Base-by-base conservation (phyloP, 257 asterid species). In the Coffea eugenioides region DNA sequence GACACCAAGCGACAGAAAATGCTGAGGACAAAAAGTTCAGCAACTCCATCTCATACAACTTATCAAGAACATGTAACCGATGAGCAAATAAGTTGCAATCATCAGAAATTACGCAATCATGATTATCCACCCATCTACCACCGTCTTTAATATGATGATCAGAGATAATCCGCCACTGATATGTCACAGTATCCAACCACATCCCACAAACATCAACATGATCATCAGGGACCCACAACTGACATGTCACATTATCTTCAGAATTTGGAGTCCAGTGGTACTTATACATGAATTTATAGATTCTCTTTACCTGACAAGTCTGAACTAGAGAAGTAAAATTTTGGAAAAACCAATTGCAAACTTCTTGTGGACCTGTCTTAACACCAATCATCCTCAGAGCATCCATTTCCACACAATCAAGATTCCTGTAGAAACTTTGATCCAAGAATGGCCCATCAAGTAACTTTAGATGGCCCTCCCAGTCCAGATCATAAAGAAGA, bases 401-500 rank as follows among this genome's bases (percentile, higher is more conserved):
- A 67, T 67, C 71, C 18, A 4, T 27, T 67, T 67, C 71, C 45
- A n/a, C 43, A 67, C 48, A 67, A 67, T 34, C 5, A 25, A 67
- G 18, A 25, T 31, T 67, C 43, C 43, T 27, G 45, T 67, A 67
- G 43, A 67, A 67, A 8, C 36, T 31, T 36, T 16, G 41, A 67
- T 51, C 57, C 7, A 51, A 8, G 57, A 51, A 51, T 3, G 57
- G 57, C 6, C 57, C 57, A 51, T 51, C 57, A 51, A 51, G 16
- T 51, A 8, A 9, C 57, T 51, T 51, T 51, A 51, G 57, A 51
- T 51, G 16, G 71, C 71, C 25, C 43, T 67, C 71, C 71, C 71
- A 67, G 43, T 67, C 71, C 71, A 67, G 31, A 67, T 67, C 71
- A 67, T n/a, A 67, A 67, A 67, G 71, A 67, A 67, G 71, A 67